Evolutionary conservation across 1,284 basidiomycete species (phyloP).

Genomic region (Pseudozyma hubeiensis): DNA sequence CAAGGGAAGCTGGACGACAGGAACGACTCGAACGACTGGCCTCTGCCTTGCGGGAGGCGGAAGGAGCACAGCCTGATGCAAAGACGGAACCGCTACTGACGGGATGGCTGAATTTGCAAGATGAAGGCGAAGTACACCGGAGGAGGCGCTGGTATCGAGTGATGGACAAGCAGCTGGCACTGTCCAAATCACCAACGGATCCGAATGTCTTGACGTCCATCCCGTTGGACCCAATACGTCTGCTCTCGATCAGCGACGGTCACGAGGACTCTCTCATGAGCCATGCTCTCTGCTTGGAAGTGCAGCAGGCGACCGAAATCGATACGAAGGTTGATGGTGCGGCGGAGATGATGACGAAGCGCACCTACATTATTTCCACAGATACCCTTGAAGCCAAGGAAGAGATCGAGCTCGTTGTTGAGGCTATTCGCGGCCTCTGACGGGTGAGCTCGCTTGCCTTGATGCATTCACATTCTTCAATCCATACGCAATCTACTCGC

Average conservation of each 20-base stretch:
- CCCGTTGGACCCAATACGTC: slow-evolving; percentile 1
- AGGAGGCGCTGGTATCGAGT: slow-evolving; percentile 26
- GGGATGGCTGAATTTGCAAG: slow-evolving; percentile 29
- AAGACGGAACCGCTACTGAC: background rate
- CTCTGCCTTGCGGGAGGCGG: background rate
- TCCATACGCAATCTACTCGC: too few relatives aligned
- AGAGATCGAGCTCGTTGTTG: slow-evolving; percentile 19
- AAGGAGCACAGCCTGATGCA: background rate
- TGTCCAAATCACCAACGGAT: slow-evolving; percentile 16
- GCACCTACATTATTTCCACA: slow-evolving; percentile 6
- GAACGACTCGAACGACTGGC: slow-evolving; percentile 1
- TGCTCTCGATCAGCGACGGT: slow-evolving; percentile 5
- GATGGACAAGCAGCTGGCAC: background rate
- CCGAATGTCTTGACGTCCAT: slow-evolving; percentile 1
- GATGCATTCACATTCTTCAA: background rate
- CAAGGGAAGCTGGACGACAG: slow-evolving; percentile 1
- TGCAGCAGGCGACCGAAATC: background rate
- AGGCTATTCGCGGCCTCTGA: slow-evolving; percentile 7
- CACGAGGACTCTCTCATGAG: slow-evolving; percentile 19
- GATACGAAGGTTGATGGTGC: background rate
- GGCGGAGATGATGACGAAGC: background rate
- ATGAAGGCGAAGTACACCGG: slow-evolving; percentile 13
- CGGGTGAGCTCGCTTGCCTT: background rate
- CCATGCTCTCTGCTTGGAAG: slow-evolving; percentile 9
- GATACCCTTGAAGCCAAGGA: slow-evolving; percentile 17